These are phyloP conservation scores for Talaromyces sp. DNA, from an alignment of 2,329 filamentous ascomycete species.

Conservation along the genomic window DNA sequence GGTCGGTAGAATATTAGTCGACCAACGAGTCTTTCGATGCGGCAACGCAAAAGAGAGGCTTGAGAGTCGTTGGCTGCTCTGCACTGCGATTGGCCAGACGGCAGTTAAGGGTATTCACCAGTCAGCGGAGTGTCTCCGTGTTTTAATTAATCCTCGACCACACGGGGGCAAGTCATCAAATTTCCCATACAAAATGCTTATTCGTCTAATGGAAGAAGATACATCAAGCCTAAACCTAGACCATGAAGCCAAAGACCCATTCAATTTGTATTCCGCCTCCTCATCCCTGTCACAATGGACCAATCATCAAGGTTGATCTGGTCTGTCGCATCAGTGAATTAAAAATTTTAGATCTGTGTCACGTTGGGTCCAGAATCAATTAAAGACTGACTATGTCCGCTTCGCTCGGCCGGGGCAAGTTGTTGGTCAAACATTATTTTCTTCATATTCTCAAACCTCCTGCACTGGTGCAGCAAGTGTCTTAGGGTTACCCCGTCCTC, in stretches of 20 bases:
- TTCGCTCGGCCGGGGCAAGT: constrained; percentile 17
- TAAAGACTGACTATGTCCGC: constrained; percentile 18
- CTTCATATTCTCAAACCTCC: constrained; percentile 7
- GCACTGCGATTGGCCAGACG: neutral
- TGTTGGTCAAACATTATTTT: constrained; percentile 19
- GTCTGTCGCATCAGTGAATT: constrained; percentile 1
- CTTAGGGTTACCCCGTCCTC: neutral
- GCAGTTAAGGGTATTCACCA: constrained; percentile 2
- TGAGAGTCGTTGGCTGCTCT: neutral
- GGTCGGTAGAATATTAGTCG: neutral
- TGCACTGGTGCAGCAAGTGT: constrained; percentile 7
- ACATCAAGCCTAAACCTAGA: neutral
- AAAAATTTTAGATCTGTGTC: constrained; percentile 2
- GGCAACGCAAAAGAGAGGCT: neutral
- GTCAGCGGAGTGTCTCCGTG: constrained; percentile 3
- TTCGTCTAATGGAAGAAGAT: neutral
- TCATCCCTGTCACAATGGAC: neutral
- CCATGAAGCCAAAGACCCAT: neutral
- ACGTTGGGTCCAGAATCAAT: constrained; percentile 12
- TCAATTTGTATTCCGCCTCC: neutral
- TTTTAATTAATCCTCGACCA: constrained; percentile 10
- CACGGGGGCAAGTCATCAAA: neutral
- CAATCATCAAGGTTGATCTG: neutral
- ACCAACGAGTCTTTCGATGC: neutral
- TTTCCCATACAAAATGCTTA: neutral